These are phyloP conservation scores for Avena atlantica DNA, from an alignment of 176 grass and related monocot genomes.

Conservation along the genomic window DNA sequence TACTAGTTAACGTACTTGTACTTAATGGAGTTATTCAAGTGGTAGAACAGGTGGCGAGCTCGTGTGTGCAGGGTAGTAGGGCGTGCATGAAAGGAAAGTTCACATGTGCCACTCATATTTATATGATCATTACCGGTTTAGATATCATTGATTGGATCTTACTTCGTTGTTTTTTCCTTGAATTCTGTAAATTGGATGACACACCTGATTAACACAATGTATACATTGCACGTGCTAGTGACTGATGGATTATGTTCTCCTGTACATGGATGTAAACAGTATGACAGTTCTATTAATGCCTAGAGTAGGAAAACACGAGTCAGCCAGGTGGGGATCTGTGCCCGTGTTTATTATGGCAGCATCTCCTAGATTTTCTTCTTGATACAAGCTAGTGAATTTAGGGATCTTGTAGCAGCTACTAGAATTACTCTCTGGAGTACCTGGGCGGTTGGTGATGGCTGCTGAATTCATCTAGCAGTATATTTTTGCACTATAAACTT, in stretches of 20 bases:
- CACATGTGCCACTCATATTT: neutral
- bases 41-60: conserved; percentile 11
- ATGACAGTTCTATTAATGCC: neutral
- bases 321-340: neutral
- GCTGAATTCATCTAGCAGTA: neutral
- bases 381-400: neutral
- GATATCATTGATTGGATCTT: neutral
- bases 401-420: neutral
- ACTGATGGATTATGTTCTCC: neutral
- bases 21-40: neutral
- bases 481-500: neutral
- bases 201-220: neutral
- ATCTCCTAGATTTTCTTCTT: neutral
- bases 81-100: neutral
- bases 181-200: neutral
- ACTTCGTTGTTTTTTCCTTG: conserved; percentile 12
- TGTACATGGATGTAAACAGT: neutral
- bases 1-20: neutral
- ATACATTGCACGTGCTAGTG: neutral
- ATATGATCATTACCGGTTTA: neutral
- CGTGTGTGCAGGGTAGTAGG: neutral
- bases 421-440: neutral
- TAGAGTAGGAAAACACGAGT: neutral
- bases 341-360: neutral
- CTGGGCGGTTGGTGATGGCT: neutral